Percentiles rank a stretch among this genome's conserved stretches.
These are phyloP conservation scores for Aegilops speltoides DNA, from an alignment of 176 grass and related monocot genomes.

Conservation along the genomic window DNA sequence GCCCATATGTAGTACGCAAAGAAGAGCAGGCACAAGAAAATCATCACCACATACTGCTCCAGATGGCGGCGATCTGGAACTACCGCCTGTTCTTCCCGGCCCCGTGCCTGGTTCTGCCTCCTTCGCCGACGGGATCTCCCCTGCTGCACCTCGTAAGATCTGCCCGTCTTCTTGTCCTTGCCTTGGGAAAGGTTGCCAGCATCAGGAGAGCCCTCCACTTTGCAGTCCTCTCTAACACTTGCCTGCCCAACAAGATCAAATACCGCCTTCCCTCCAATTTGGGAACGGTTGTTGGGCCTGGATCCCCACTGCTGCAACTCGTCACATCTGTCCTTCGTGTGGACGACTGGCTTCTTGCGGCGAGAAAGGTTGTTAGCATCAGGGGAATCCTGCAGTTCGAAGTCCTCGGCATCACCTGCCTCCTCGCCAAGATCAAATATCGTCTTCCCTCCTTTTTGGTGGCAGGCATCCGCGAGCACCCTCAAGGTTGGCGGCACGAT, in stretches of 20 bases:
- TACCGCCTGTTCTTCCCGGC: background rate
- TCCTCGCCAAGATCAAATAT: background rate
- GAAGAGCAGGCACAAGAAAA: too few relatives aligned
- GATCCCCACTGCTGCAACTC: background rate
- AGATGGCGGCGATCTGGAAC: background rate
- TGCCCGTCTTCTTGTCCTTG: background rate
- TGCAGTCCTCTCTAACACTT: too few relatives aligned
- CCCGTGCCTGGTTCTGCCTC: background rate
- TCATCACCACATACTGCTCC: background rate
- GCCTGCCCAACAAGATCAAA: too few relatives aligned
- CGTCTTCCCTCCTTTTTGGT: background rate
- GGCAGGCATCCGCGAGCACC: background rate
- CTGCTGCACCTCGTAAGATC: background rate
- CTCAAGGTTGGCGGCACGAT: background rate
- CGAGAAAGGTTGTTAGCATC: too few relatives aligned
- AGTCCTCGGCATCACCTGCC: background rate
- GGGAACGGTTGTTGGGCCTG: too few relatives aligned
- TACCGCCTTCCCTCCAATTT: too few relatives aligned
- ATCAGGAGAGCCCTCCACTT: too few relatives aligned
- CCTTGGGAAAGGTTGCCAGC: too few relatives aligned
- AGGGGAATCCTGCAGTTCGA: too few relatives aligned
- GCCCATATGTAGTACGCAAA: background rate
- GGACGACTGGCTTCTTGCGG: background rate
- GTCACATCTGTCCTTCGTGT: background rate
- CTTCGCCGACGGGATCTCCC: background rate